Base-by-base conservation (phyloP, 352 stramenopile genomes). In the Pythium sp. region DNA sequence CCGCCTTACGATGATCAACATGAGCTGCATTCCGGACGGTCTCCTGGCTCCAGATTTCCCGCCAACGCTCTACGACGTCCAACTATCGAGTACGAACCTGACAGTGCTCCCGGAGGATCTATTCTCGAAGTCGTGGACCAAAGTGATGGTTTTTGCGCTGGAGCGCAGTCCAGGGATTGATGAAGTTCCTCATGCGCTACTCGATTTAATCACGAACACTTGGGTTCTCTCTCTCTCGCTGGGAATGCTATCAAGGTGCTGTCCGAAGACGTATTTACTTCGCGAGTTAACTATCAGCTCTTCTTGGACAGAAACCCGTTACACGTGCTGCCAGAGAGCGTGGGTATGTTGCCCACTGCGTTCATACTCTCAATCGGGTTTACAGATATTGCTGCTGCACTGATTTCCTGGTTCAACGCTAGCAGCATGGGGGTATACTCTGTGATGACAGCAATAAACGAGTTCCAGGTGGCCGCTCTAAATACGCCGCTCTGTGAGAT, bases 261-360 rank as follows among this genome's bases (percentile, higher is more conserved):
- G 9, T 5, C 55, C 3, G 55, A 41, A 43, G 15, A 46, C 32
- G 15, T 26, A 28, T 61, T 61, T n/a, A 41, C 30, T 8, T 14
- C 6, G 8, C 18, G 18, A 46, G 24, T 3, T 24, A 28, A 32
- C 30, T 41, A 7, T 6, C 30, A 61, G 28, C 26, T 43, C 14
- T 43, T 30, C 15, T 14, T 58, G 18, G 54, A 49, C 46, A 6
- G 20, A 38, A 72, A 72, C 49, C 12, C 15, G 24, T n/a, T 34
- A 0, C 24, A 36, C 5, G 15, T 22, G 14, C 7, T 58, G 7
- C 12, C 51, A 34, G 24, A 22, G 24, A 58, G 11, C 11, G 24
- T 9, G 24, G 51, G 51, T 20, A 1, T 43, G 22, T 4, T 14
- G 7, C 5, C 24, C 2, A 32, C n/a, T 12, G 4, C 11, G 15